Evolutionary conservation across 495 filamentous ascomycete genomes (phyloP).

Genomic region (Trichoderma erinaceum): DNA sequence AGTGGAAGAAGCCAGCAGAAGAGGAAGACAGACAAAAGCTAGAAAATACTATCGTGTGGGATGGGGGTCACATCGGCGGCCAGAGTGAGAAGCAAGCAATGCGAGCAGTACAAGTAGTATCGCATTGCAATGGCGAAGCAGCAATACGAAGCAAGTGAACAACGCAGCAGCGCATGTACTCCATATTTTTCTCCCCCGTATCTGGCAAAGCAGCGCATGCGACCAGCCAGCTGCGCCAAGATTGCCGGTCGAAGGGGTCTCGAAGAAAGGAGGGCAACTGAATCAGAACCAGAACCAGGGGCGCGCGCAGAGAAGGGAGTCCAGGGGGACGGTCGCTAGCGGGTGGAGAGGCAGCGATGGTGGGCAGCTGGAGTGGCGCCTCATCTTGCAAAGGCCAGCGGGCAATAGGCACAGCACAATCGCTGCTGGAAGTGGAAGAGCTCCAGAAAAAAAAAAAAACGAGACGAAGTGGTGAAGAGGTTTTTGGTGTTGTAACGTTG

Average conservation of each 20-base stretch:
- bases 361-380: conserved; percentile 6
- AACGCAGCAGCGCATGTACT: background rate
- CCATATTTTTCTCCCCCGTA: conserved; percentile 1
- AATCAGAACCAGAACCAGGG: background rate
- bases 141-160: conserved; percentile 6
- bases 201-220: conserved; percentile 5
- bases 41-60: background rate
- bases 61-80: conserved; percentile 5
- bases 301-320: background rate
- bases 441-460: background rate
- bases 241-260: background rate
- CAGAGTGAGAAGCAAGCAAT: background rate
- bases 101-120: background rate
- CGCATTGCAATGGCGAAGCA: background rate
- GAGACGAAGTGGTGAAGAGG: background rate
- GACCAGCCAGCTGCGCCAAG: background rate
- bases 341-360: background rate
- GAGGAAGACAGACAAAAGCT: background rate
- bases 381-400: background rate
- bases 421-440: background rate
- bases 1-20: background rate
- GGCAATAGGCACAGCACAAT: background rate
- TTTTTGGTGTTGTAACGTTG: conserved; percentile 12
- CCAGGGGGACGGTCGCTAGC: background rate
- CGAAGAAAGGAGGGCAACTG: background rate